phyloP scores from a whole-genome alignment of 2,329 filamentous ascomycete species.

The Harringtonia aguacate region DNA sequence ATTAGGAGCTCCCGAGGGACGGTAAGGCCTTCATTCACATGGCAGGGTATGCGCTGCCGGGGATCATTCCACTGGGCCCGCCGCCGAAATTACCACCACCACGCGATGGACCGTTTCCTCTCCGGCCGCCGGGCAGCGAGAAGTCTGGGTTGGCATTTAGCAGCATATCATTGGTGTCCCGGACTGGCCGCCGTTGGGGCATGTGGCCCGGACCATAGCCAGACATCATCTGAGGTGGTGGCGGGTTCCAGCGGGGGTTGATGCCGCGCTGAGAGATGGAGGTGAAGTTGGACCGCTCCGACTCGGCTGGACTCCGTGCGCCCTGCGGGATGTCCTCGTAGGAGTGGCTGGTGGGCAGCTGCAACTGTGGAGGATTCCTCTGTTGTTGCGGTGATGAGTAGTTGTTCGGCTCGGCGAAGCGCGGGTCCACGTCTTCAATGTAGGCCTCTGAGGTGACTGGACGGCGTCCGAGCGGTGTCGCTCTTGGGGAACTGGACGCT shows the following conservation, averaged over 20 bases:
- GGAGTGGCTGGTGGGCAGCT: conserved; percentile 15
- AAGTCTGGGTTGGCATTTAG: conserved; percentile 81
- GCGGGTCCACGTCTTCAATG: conserved; percentile 89
- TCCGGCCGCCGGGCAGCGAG: conserved; percentile 42
- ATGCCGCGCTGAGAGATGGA: conserved; percentile 80
- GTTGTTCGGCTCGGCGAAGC: conserved; percentile 49
- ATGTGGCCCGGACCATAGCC: conserved; percentile 22
- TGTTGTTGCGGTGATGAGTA: conserved; percentile 15
- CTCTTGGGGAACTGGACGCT: conserved; percentile 13
- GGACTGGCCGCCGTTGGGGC: conserved; percentile 30
- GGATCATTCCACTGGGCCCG: conserved; percentile 31
- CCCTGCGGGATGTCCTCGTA: conserved; percentile 28
- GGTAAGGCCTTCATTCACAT: conserved; percentile 3
- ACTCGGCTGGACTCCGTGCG: conserved; percentile 61
- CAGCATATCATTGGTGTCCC: conserved; percentile 59
- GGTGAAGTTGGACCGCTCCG: conserved; percentile 77
- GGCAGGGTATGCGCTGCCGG: conserved; percentile 41
- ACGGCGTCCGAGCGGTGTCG: conserved; percentile 15
- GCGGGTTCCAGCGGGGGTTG: conserved; percentile 75
- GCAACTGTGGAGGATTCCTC: conserved; percentile 13
- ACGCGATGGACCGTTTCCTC: conserved; percentile 4
- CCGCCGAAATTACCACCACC: conserved; percentile 19
- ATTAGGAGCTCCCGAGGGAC: too few species aligned
- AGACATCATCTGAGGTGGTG: conserved; percentile 31
- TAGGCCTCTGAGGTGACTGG: conserved; percentile 34